These are phyloP conservation scores for Phaeosphaeriaceae sp. DNA, from an alignment of 2,329 filamentous ascomycete species.

Conservation along the genomic window DNA sequence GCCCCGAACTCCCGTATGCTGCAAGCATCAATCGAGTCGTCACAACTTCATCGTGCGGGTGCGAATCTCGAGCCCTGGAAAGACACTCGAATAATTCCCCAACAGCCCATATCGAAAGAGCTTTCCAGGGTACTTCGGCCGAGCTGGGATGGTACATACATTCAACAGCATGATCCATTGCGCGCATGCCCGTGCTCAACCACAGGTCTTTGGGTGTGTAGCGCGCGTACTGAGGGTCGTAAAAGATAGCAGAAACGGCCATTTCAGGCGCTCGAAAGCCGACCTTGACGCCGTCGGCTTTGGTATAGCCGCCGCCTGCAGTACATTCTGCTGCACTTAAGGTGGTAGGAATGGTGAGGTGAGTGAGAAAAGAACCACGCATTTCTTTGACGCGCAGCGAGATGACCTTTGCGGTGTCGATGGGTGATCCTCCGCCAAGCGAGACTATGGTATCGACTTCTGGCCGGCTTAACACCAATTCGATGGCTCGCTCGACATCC, in stretches of 20 bases:
- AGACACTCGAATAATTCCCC: not conserved
- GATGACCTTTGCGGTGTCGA: constrained; percentile 1
- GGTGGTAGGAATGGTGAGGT: not conserved
- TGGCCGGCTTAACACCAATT: not conserved
- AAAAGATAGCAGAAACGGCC: not conserved
- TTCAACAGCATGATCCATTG: not conserved
- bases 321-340: not conserved
- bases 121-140: not conserved
- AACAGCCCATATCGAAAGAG: not conserved
- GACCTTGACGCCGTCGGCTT: not conserved
- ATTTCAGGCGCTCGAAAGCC: not conserved
- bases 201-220: not conserved
- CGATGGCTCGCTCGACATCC: not conserved
- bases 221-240: not conserved
- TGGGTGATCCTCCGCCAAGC: not conserved
- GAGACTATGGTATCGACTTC: constrained; percentile 1
- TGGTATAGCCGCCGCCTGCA: not conserved
- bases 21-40: not conserved
- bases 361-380: not conserved
- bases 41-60: not conserved
- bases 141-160: not conserved
- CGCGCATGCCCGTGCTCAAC: not conserved
- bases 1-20: not conserved
- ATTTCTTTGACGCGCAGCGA: not conserved
- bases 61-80: not conserved